phyloP scores from a whole-genome alignment of 306 rosid genomes.

The Hippophae rhamnoides region DNA sequence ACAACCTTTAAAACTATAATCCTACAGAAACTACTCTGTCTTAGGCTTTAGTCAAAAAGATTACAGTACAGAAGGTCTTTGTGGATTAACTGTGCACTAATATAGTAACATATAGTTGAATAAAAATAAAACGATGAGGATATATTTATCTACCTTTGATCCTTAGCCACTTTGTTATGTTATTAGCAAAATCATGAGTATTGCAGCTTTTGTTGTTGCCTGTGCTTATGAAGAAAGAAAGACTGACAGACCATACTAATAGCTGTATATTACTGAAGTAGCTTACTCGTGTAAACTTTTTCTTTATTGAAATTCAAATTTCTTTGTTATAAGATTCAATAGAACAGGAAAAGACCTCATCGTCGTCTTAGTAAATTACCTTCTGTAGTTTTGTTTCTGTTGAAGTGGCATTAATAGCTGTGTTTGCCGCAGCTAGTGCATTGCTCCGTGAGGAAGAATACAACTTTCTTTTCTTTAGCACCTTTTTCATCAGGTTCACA shows the following conservation, averaged over 20 bases:
- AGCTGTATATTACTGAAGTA: too few species aligned
- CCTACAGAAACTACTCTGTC: background rate
- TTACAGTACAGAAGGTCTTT: background rate
- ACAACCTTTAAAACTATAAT: background rate
- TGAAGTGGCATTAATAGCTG: slow-evolving; percentile 42
- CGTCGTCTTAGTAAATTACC: slow-evolving; percentile 24
- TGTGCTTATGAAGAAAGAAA: background rate
- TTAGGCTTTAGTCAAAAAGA: too few species aligned
- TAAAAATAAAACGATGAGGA: background rate
- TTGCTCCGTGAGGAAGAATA: slow-evolving; percentile 47
- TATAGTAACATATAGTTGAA: background rate
- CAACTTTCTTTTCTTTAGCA: slow-evolving; percentile 55
- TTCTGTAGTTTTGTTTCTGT: slow-evolving; percentile 68
- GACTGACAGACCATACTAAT: background rate
- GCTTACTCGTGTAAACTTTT: background rate
- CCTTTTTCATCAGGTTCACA: slow-evolving; percentile 57
- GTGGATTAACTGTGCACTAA: background rate
- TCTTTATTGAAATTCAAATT: background rate
- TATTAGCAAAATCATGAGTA: background rate
- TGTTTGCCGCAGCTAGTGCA: slow-evolving; percentile 16
- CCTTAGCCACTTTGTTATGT: background rate
- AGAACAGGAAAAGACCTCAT: too few species aligned
- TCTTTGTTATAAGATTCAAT: background rate
- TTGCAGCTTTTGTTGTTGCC: background rate
- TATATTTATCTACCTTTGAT: background rate